phyloP scores from a whole-genome alignment of 805 yeast species.

The Ogataea allantospora region DNA sequence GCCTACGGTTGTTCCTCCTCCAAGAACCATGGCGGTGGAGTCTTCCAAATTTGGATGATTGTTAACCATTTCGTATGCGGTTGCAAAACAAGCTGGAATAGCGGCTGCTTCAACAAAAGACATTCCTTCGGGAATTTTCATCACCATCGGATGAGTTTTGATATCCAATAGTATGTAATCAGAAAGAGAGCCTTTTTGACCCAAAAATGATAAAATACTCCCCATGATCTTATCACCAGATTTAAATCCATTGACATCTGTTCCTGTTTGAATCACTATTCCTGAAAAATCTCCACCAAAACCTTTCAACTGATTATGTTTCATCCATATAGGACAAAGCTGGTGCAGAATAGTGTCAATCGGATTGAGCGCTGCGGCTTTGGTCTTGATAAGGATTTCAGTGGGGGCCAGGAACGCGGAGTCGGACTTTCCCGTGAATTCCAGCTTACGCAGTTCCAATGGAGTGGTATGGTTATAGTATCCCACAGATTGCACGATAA shows the following conservation, averaged over 20 bases:
- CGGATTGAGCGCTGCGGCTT: conserved; percentile 21
- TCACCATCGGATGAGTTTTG: conserved; percentile 30
- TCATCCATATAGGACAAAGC: conserved; percentile 9
- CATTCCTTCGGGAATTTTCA: conserved; percentile 47
- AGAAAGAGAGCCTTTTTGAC: conserved; percentile 38
- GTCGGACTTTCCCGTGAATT: conserved; percentile 3
- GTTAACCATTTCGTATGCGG: conserved; percentile 44
- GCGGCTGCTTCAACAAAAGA: conserved; percentile 60
- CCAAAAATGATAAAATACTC: conserved; percentile 1
- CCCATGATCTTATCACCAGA: conserved; percentile 23
- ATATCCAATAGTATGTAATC: conserved; percentile 46
- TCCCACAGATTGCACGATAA: conserved; percentile 7
- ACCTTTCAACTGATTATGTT: conserved; percentile 8
- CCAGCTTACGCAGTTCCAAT: conserved; percentile 11
- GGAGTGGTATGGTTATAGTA: conserved; percentile 18
- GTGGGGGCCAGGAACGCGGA: conserved; percentile 13
- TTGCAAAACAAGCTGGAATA: conserved; percentile 60
- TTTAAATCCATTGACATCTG: conserved; percentile 11
- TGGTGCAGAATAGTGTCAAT: conserved; percentile 16
- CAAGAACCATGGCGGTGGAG: conserved; percentile 58
- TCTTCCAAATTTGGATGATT: conserved; percentile 35
- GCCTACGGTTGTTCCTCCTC: conserved; percentile 76
- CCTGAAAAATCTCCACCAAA: conserved; percentile 25
- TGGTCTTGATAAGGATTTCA: conserved; percentile 18
- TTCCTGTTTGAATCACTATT: conserved; percentile 18